Evolutionary conservation across 306 rosid genomes (phyloP).

Genomic region (Argentina anserina): DNA sequence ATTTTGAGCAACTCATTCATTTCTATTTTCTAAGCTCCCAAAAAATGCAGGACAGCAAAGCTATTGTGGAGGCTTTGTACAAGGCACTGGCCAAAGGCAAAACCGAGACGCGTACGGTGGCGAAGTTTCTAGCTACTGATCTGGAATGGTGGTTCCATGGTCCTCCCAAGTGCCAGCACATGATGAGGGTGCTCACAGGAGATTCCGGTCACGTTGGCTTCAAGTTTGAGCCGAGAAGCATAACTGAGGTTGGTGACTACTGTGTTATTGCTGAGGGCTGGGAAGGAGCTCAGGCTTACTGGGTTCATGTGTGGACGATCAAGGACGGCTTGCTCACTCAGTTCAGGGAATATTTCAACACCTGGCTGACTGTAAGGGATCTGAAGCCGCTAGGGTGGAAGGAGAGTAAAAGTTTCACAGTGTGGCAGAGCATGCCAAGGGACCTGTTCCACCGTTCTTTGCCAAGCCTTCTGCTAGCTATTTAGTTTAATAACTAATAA

Average conservation of each 20-base stretch:
- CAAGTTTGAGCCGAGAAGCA: slow-evolving; percentile 66
- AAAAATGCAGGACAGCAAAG: slow-evolving; percentile 52
- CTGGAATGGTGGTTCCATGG: slow-evolving; percentile 99
- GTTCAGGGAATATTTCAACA: slow-evolving; percentile 84
- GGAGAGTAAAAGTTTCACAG: slow-evolving; percentile 31
- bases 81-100: slow-evolving; percentile 49
- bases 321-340: slow-evolving; percentile 61
- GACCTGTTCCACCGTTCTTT: slow-evolving; percentile 63
- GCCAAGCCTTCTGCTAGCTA: slow-evolving; percentile 72
- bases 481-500: too few relatives aligned
- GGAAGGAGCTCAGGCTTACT: slow-evolving; percentile 78
- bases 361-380: slow-evolving; percentile 87
- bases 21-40: background rate
- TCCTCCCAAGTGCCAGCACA: slow-evolving; percentile 83
- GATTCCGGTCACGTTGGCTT: slow-evolving; percentile 47
- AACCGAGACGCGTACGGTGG: slow-evolving; percentile 33
- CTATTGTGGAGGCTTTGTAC: slow-evolving; percentile 51
- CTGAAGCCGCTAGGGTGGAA: slow-evolving; percentile 51
- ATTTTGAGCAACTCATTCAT: background rate
- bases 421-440: slow-evolving; percentile 89
- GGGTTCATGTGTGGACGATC: slow-evolving; percentile 90
- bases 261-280: slow-evolving; percentile 73
- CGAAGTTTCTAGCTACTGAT: slow-evolving; percentile 57
- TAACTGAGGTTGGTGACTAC: slow-evolving; percentile 44
- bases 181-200: slow-evolving; percentile 87